Evolutionary conservation across 257 asterid species (phyloP).

Genomic region (Solanum etuberosum): DNA sequence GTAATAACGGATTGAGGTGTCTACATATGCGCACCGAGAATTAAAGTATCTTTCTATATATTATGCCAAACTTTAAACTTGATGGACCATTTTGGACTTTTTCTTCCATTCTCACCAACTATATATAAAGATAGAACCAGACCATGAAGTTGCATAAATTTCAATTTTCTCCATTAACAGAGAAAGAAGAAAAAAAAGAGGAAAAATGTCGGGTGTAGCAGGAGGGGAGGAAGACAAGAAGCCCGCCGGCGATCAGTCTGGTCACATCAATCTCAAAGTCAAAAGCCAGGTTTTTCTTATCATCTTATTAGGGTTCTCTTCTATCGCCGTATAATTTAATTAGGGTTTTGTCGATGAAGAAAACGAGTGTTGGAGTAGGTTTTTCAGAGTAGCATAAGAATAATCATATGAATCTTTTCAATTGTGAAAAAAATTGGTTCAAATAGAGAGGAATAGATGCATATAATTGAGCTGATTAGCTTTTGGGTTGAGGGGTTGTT

Average conservation of each 20-base stretch:
- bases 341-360: not conserved
- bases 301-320: not conserved
- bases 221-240: conserved; percentile 7
- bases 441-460: not conserved
- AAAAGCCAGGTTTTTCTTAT: not conserved
- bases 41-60: too few species aligned
- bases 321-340: not conserved
- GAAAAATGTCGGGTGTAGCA: not conserved
- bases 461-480: not conserved
- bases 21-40: not conserved
- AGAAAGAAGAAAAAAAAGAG: not conserved
- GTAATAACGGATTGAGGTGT: not conserved
- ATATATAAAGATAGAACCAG: not conserved
- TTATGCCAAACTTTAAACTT: not conserved
- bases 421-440: not conserved
- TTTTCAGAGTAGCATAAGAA: not conserved
- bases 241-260: conserved; percentile 1
- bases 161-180: not conserved
- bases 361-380: not conserved
- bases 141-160: not conserved
- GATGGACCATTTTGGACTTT: not conserved
- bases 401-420: not conserved
- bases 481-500: not conserved
- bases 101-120: not conserved
- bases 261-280: conserved; percentile 4